phyloP scores from a whole-genome alignment of 2,329 filamentous ascomycete genomes.

The Hawksworthiomyces lignivorus region DNA sequence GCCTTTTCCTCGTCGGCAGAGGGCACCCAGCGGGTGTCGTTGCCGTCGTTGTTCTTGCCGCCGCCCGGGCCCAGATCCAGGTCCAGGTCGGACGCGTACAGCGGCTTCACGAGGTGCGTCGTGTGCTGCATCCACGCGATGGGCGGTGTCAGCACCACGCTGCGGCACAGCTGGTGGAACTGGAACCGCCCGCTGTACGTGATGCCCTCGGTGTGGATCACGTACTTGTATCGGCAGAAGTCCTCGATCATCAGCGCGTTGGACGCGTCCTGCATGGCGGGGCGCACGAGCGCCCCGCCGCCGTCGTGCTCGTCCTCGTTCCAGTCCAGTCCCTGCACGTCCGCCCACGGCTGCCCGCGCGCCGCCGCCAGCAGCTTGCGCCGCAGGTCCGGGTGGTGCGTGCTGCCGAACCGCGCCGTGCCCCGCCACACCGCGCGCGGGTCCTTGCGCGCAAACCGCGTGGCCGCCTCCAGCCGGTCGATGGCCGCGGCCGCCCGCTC shows the following conservation, averaged over 20 bases:
- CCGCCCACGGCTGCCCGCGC: slow-evolving; percentile 28
- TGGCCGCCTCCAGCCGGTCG: slow-evolving; percentile 25
- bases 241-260: no score
- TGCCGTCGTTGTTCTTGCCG: not conserved
- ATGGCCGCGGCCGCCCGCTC: slow-evolving; percentile 28
- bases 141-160: slow-evolving; percentile 35
- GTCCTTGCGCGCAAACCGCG: slow-evolving; percentile 27
- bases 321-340: slow-evolving; percentile 30
- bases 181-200: slow-evolving; percentile 40
- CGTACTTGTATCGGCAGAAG: slow-evolving; percentile 36
- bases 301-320: not conserved
- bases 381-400: slow-evolving; percentile 23
- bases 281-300: not conserved
- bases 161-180: slow-evolving; percentile 37
- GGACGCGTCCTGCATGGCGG: not conserved
- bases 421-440: slow-evolving; percentile 42
- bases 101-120: slow-evolving; percentile 33
- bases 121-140: slow-evolving; percentile 36
- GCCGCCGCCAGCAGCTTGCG: slow-evolving; percentile 24
- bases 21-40: not conserved
- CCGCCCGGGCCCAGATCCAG: not conserved
- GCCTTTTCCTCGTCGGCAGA: slow-evolving; percentile 8
- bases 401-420: slow-evolving; percentile 34
- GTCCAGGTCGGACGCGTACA: slow-evolving; percentile 19
- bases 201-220: slow-evolving; percentile 39